Evolutionary conservation across 768 basidiomycete genomes (phyloP), one percentile per base, ranked within the genome.

Genomic region (Auriscalpium orientale): DNA sequence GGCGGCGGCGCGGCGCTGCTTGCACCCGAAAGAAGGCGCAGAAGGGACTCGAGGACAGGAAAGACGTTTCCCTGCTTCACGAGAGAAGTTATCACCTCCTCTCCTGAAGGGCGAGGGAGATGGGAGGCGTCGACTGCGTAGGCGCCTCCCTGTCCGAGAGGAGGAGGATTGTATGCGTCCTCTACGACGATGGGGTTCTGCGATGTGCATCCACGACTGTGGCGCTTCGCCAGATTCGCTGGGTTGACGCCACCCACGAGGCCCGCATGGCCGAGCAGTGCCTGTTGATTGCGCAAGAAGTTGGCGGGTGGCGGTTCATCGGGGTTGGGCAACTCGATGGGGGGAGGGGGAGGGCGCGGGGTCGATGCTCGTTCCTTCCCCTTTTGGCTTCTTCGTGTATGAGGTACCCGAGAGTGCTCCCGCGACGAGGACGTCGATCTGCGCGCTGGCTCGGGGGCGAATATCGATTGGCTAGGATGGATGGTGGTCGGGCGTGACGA

Each of bases 161-260:
- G 57, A 8, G 72, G 70, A 40, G 64, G 61, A 49, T 76, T 70
- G 20, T 66, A 68, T 28, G 78, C 79, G 47, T 88, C 87, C 20
- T 88, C 83, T 28, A 91, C 71, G 3, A 89, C 74, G 44, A 91
- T 90, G 0, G 89, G 87, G 64, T 89, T 82, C 13, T 74, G 65
- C 13, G 82, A 67, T 0, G 79, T 81, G 2, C 76, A 69, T 5
- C 88, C 88, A 37, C 74, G 75, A 35, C 68, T 65, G 53, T 71
- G 74, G 15, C 74, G 70, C 15, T 64, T 63, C 15, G 76, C 68
- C 21, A 83, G 73, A 38, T 76, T 73, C 16, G 80, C 72, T 22
- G 87, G 82, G 53, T 82, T 83, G 21, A 90, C 73, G 4, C 80
- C 80, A 40, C 79, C 82, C 18, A 91, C 81, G 44, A 86, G 70